Percentiles rank a stretch among this genome's conserved stretches.
phyloP scores from a whole-genome alignment of 2,329 filamentous ascomycete species.

The Aspergillus spinulosporus region DNA sequence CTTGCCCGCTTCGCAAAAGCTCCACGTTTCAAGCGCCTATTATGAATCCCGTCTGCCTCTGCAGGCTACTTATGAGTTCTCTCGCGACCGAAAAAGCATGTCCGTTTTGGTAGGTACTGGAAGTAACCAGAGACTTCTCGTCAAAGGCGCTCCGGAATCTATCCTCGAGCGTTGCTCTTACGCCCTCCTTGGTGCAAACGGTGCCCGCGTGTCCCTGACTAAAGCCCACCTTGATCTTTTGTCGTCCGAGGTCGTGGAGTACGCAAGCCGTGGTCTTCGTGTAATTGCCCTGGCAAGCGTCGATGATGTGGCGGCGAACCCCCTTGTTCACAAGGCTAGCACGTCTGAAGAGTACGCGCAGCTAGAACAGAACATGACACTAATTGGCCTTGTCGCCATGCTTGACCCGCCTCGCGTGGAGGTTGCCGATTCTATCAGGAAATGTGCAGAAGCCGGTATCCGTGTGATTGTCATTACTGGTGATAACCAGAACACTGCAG shows the following conservation, averaged over 20 bases:
- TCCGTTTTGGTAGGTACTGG: conserved; percentile 81
- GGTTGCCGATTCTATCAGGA: conserved; percentile 78
- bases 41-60: conserved; percentile 76
- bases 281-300: conserved; percentile 90
- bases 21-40: conserved; percentile 79
- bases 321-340: conserved; percentile 72
- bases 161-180: conserved; percentile 90
- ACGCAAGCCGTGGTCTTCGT: conserved; percentile 88
- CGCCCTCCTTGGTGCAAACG: conserved; percentile 72
- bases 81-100: conserved; percentile 98
- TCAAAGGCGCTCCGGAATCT: conserved; percentile 95
- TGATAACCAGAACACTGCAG: conserved; percentile 95
- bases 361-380: conserved; percentile 90
- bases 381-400: conserved; percentile 94
- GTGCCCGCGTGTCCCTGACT: conserved; percentile 72
- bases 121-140: conserved; percentile 74
- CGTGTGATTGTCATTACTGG: conserved; percentile 97
- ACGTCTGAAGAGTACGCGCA: conserved; percentile 79
- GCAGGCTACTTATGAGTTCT: conserved; percentile 92
- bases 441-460: conserved; percentile 91
- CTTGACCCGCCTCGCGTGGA: conserved; percentile 93
- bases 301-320: conserved; percentile 70
- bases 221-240: conserved; percentile 69
- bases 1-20: conserved; percentile 58
- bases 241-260: conserved; percentile 77